Evolutionary conservation across 2,329 filamentous ascomycete species (phyloP).

Genomic region (Endoconidiophora polonica): DNA sequence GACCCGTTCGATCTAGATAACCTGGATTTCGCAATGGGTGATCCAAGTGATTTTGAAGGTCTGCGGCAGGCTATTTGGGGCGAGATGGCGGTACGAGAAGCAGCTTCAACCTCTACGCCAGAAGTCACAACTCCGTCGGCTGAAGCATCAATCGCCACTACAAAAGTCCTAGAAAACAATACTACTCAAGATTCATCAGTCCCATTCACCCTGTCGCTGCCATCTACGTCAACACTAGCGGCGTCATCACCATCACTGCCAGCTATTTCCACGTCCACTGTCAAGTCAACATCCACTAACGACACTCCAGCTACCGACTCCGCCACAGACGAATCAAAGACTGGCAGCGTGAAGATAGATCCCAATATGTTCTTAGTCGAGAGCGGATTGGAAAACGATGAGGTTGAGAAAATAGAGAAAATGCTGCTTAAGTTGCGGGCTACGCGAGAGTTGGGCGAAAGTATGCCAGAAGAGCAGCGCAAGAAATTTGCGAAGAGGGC

Average conservation of each 20-base stretch:
- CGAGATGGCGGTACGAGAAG: constrained; percentile 19
- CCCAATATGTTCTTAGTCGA: constrained; percentile 14
- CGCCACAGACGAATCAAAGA: too few species aligned
- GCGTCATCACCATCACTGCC: too few species aligned
- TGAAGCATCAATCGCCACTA: constrained; percentile 2
- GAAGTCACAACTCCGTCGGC: background rate
- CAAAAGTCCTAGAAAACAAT: constrained; percentile 2
- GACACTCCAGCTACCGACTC: too few species aligned
- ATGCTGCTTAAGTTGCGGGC: constrained; percentile 51
- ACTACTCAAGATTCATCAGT: background rate
- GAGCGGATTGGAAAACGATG: constrained; percentile 28
- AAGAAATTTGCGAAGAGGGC: constrained; percentile 43
- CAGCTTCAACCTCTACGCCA: constrained; percentile 14
- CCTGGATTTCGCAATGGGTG: constrained; percentile 31
- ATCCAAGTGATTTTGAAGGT: constrained; percentile 34
- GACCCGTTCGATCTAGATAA: constrained; percentile 24
- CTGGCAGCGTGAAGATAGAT: too few species aligned
- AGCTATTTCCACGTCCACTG: background rate
- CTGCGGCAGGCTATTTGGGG: constrained; percentile 36
- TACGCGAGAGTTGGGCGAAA: constrained; percentile 40
- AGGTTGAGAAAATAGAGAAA: constrained; percentile 41
- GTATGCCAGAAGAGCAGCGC: constrained; percentile 42
- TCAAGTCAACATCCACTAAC: constrained; percentile 14
- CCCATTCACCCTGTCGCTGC: background rate
- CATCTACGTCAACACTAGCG: too few species aligned